Evolutionary conservation across 257 asterid genomes (phyloP).

Genomic region (Petunia axillaris): DNA sequence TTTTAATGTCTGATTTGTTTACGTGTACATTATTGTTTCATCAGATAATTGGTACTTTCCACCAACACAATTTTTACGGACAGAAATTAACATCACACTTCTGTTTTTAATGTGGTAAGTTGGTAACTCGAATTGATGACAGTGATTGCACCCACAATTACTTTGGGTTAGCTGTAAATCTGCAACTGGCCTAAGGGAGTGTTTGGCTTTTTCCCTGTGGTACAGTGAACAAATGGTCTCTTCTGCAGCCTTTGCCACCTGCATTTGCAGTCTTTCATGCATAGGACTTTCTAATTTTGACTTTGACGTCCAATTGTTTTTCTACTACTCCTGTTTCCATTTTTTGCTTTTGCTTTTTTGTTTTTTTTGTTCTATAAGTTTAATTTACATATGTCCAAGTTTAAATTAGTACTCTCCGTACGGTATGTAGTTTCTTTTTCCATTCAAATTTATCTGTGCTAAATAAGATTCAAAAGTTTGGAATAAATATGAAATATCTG

Average conservation of each 20-base stretch:
- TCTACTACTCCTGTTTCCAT: neutral
- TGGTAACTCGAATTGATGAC: too few species aligned
- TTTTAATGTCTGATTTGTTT: too few species aligned
- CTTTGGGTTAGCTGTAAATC: neutral
- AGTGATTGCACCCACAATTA: too few species aligned
- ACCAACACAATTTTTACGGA: too few species aligned
- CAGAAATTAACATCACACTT: too few species aligned
- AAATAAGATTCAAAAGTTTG: neutral
- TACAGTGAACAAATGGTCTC: neutral
- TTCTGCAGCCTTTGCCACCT: constrained; percentile 25
- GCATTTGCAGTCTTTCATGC: constrained; percentile 23
- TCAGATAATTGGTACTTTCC: too few species aligned
- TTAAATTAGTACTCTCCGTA: neutral
- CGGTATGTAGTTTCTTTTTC: neutral
- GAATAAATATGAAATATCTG: neutral
- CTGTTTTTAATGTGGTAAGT: too few species aligned
- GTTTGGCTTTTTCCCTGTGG: constrained; percentile 14
- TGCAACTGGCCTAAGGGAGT: neutral
- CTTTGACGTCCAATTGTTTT: constrained; percentile 17
- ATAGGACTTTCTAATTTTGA: neutral
- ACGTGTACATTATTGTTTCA: too few species aligned
- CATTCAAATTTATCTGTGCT: neutral
- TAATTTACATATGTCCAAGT: neutral
- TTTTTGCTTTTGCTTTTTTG: neutral
- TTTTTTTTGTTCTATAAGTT: neutral